Evolutionary conservation across 768 basidiomycete genomes (phyloP), one percentile per base, ranked within the genome.

Genomic region (Russula vinacea): DNA sequence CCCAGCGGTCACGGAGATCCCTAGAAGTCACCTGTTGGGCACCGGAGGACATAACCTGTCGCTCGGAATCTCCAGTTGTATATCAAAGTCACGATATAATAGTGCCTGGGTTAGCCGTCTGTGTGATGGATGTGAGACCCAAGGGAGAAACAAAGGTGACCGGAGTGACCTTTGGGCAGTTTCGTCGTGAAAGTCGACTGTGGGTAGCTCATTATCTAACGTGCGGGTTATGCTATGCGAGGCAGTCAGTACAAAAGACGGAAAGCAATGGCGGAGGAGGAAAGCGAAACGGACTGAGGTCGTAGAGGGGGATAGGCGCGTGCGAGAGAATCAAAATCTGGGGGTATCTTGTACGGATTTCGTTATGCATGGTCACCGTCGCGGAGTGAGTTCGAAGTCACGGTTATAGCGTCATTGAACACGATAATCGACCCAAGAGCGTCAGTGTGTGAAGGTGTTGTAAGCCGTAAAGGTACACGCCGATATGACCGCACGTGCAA

Each of bases 31-130:
- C 64, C 64, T 56, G 16, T 65, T 65, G 42, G 64, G 64, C 71
- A 96, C 94, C 0, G 94, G 90, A 37, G 95, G 95, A 74, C 94
- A 96, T 7, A 97, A 76, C 60, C 94, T 78, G 74, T 92, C 82
- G 2, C 78, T 72, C 2, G 90, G 89, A 14, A 97, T 74, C 3
- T 76, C 68, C 0, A 95, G 69, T 37, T 76, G 76, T 39, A 96
- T 70, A 1, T 78, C 74, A 71, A 94, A 96, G 75, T 95, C 92
- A 33, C 85, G 80, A 66, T 80, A 76, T 35, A 96, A 79, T 26
- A 98, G 78, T 0, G 90, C 90, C 69, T 88, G 80, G 2, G 95
- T 96, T 68, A 97, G 77, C 50, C 84, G 79, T 70, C 95, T 93
- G 69, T 24, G 67, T 68, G 71, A 50, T 52, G 52, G 29, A 53